phyloP scores from a whole-genome alignment of 2,329 filamentous ascomycete genomes.

The Xylariaceae sp. region DNA sequence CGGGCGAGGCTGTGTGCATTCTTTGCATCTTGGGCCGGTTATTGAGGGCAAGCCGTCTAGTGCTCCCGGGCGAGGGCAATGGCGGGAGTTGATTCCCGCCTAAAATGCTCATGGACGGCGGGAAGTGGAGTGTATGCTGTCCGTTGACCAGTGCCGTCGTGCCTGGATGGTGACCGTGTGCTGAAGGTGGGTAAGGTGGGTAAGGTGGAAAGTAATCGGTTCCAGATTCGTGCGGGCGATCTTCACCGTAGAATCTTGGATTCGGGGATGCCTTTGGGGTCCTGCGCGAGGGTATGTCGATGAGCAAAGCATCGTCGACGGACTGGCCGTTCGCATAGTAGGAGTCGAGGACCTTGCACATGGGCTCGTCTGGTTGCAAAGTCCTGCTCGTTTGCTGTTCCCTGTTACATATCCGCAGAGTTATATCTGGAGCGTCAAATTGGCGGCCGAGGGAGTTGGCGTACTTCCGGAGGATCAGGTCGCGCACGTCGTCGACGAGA shows the following conservation, averaged over 20 bases:
- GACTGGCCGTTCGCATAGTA: slow-evolving; percentile 87
- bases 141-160: slow-evolving; percentile 34
- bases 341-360: slow-evolving; percentile 76
- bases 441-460: slow-evolving; percentile 86
- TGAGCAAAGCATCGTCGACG: slow-evolving; percentile 87
- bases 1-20: slow-evolving; percentile 80
- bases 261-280: slow-evolving; percentile 81
- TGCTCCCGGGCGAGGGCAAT: slow-evolving; percentile 81
- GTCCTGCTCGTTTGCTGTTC: slow-evolving; percentile 70
- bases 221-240: slow-evolving; percentile 43
- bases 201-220: slow-evolving; percentile 45
- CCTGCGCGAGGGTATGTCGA: slow-evolving; percentile 79
- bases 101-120: slow-evolving; percentile 79
- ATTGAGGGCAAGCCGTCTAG: slow-evolving; percentile 47
- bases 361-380: slow-evolving; percentile 84
- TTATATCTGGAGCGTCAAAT: slow-evolving; percentile 90
- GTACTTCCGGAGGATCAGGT: slow-evolving; percentile 92
- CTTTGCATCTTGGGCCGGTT: slow-evolving; percentile 61
- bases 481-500: slow-evolving; percentile 91
- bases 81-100: slow-evolving; percentile 79
- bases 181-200: slow-evolving; percentile 38
- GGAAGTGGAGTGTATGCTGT: slow-evolving; percentile 41
- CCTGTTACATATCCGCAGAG: slow-evolving; percentile 76
- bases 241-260: slow-evolving; percentile 40
- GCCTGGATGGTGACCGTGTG: slow-evolving; percentile 37